Conservation (phyloP, 805 yeast genomes). For the Jamesozyma gamospora region DNA sequence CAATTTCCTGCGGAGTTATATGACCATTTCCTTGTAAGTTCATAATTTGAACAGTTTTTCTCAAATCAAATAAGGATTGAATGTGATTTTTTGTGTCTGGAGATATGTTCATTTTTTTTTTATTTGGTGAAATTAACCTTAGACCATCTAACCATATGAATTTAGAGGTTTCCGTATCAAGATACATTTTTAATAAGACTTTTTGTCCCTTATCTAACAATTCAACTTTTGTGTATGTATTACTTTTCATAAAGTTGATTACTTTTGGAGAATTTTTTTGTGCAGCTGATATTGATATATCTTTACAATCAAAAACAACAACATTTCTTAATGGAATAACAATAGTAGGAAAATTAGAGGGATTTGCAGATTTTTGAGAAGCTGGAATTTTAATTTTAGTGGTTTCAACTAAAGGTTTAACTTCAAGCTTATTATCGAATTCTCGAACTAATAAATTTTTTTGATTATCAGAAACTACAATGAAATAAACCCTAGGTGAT, state of each 20-base stretch:
- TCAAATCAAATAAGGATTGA: conserved; percentile 34
- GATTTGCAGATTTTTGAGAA: not conserved
- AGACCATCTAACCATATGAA: conserved; percentile 75
- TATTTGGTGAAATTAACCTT: conserved; percentile 35
- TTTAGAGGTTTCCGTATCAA: conserved; percentile 59
- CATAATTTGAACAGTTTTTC: conserved; percentile 42
- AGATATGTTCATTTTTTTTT: conserved; percentile 28
- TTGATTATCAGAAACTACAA: conserved; percentile 59
- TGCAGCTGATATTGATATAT: conserved; percentile 30
- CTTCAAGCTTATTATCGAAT: conserved; percentile 37
- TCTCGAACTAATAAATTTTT: conserved; percentile 51
- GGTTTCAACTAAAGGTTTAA: conserved; percentile 50
- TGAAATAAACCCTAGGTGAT: conserved; percentile 40
- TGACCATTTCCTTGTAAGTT: conserved; percentile 29
- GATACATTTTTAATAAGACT: conserved; percentile 46
- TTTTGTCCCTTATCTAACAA: conserved; percentile 36
- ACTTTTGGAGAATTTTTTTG: conserved; percentile 29
- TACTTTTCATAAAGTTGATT: conserved; percentile 49
- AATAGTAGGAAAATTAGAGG: conserved; percentile 16
- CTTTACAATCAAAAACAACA: conserved; percentile 39
- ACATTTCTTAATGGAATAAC: conserved; percentile 46
- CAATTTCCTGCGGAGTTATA: not conserved
- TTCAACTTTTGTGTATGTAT: conserved; percentile 46
- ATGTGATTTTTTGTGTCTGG: conserved; percentile 37
- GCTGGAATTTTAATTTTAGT: conserved; percentile 30